phyloP scores from a whole-genome alignment of 1,139 yeast species.

The Hemisphaericaspora subhashii region DNA sequence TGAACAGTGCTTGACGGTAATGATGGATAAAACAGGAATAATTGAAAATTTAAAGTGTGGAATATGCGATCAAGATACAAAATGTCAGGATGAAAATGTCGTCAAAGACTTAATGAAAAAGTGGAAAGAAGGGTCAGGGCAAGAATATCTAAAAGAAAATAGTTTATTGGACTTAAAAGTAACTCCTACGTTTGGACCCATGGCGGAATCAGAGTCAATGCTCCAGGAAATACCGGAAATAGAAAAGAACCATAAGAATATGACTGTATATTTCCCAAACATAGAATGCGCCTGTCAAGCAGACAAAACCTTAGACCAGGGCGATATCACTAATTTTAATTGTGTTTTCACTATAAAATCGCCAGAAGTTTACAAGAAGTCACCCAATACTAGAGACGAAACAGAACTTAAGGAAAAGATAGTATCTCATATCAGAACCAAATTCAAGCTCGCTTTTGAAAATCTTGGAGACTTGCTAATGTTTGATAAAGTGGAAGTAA shows the following conservation, averaged over 20 bases:
- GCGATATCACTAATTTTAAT: conserved; percentile 17
- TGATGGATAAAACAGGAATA: conserved; percentile 9
- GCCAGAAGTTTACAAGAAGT: conserved; percentile 20
- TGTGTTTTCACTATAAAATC: conserved; percentile 28
- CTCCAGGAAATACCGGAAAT: conserved; percentile 2
- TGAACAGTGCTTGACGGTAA: conserved; percentile 25
- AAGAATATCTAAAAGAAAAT: not conserved
- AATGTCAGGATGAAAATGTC: conserved; percentile 7
- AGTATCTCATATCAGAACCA: conserved; percentile 10
- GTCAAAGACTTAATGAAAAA: conserved; percentile 3
- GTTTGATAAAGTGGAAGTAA: conserved; percentile 45
- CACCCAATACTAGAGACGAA: conserved; percentile 12
- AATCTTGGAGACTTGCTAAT: conserved; percentile 30
- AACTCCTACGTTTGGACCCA: not conserved
- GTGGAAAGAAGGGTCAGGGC: not conserved
- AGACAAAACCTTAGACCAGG: conserved; percentile 15
- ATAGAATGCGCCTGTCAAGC: conserved; percentile 18
- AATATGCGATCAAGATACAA: conserved; percentile 13
- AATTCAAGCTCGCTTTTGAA: conserved; percentile 16
- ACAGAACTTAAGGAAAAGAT: conserved; percentile 16
- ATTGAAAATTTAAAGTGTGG: conserved; percentile 20
- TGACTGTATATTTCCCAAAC: conserved; percentile 22
- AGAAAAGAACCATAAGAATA: conserved; percentile 13
- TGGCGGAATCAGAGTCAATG: not conserved
- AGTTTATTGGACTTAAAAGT: not conserved